Conservation (phyloP, 352 stramenopile species). For the Globisporangium parvum region DNA sequence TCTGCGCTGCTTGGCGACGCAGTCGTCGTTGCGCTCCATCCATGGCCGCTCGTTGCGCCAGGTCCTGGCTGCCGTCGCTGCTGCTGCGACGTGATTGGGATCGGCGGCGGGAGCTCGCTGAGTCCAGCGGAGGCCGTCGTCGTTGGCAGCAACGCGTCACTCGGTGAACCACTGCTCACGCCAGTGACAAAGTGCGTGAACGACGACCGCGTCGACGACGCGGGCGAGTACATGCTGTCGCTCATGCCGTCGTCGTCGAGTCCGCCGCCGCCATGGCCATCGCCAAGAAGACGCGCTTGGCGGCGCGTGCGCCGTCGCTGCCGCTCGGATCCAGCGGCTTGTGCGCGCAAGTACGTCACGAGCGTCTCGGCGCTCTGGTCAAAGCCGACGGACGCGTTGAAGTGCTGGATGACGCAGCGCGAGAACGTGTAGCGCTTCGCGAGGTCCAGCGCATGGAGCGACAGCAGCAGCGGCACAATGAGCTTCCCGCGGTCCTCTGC, state of each 20-base stretch:
- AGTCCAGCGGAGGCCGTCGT: not conserved
- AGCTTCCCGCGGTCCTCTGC: conserved; percentile 73
- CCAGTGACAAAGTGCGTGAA: not conserved
- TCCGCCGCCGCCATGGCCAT: no score
- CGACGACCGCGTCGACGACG: conserved; percentile 10
- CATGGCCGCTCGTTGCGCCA: conserved; percentile 19
- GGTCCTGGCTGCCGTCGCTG: conserved; percentile 3
- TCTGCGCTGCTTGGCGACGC: conserved; percentile 2
- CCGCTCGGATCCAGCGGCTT: conserved; percentile 17
- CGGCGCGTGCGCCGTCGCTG: conserved; percentile 19
- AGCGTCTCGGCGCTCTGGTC: conserved; percentile 66
- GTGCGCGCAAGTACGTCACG: conserved; percentile 29
- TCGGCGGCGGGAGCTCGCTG: conserved; percentile 6
- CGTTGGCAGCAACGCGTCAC: not conserved
- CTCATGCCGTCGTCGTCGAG: conserved; percentile 7
- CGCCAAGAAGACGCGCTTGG: not conserved
- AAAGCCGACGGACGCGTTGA: conserved; percentile 73
- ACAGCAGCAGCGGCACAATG: conserved; percentile 68
- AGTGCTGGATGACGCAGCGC: conserved; percentile 66
- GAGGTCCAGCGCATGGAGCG: conserved; percentile 61
- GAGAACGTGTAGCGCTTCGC: conserved; percentile 82
- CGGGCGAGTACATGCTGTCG: conserved; percentile 14
- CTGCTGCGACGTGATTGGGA: not conserved
- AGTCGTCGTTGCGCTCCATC: conserved; percentile 24
- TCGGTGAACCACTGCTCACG: not conserved